Base-by-base conservation (phyloP, 257 asterid genomes). In the Lycium ferocissimum region DNA sequence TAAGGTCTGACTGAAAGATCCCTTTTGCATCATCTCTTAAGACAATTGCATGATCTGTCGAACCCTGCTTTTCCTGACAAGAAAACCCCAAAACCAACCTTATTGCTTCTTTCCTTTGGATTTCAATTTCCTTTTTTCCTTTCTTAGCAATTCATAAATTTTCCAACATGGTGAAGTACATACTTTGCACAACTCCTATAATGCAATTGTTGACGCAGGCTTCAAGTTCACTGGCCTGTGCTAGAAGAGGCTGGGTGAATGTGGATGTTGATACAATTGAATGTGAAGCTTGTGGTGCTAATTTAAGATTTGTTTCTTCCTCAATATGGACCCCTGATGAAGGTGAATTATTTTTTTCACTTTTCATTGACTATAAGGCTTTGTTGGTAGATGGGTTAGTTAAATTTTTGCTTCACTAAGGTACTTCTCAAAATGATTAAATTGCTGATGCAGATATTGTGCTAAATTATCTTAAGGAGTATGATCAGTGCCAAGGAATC, bases 221-320 rank as follows among this genome's bases (percentile, higher is more conserved):
- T 88, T 97, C 96, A 84, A 91, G 95, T 87, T 94, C 98, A 47
- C 87, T 94, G 90, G 93, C 98, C 38, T 97, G 99, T 88, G 99
- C 99, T 87, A 90, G 98, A 89, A 97, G 96, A 91, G 99, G 99
- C 87, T 97, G 99, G 99, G 97, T 94, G 82, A 97, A 95, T 89
- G 94, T 92, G 87, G 94, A 87, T 88, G 93, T 88, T 90, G 98
- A 97, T 91, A 90, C 85, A 87, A 90, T 97, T 90, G 97, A 92
- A 87, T 97, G 99, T 83, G 99, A 95, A 94, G 92, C 99, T 75
- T 97, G 99, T 89, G 94, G 98, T 83, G 94, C 94, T 86, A 87
- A 67, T 85, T 85, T 97, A 93, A 90, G 91, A 88, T 95, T 92
- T 85, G 87, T 89, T 78, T 83, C 94, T 58, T 90, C 92, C 65